Evolutionary conservation across 2,329 filamentous ascomycete genomes (phyloP).

Genomic region (Conoideocrella luteorostrata): DNA sequence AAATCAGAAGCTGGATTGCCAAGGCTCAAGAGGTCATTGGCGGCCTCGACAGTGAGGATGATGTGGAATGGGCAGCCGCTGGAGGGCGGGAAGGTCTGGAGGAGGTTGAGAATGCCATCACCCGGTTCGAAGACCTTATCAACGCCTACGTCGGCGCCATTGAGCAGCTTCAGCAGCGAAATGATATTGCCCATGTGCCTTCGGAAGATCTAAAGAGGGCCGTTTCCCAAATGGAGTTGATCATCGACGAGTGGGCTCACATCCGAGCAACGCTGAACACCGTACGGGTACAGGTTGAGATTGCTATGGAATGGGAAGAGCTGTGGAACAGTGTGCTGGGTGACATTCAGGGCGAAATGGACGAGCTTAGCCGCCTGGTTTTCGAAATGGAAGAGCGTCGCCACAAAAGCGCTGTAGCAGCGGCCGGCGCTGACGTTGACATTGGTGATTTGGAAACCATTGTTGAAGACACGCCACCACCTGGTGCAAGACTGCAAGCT

Average conservation of each 20-base stretch:
- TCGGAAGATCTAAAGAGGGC: conserved; percentile 65
- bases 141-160: conserved; percentile 93
- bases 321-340: conserved; percentile 90
- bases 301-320: conserved; percentile 99
- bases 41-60: conserved; percentile 88
- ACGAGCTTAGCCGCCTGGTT: conserved; percentile 70
- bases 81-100: conserved; percentile 77
- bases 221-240: conserved; percentile 83
- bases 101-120: conserved; percentile 67
- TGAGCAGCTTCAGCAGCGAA: conserved; percentile 75
- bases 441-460: conserved; percentile 90
- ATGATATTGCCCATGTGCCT: conserved; percentile 67
- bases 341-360: conserved; percentile 84
- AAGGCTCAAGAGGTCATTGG: conserved; percentile 86
- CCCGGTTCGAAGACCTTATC: conserved; percentile 80
- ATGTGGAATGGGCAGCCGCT: conserved; percentile 92
- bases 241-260: conserved; percentile 75
- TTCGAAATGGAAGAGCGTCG: conserved; percentile 98
- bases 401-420: conserved; percentile 68
- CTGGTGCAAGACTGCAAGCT: conserved; percentile 42
- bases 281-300: conserved; percentile 86
- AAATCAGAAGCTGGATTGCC: conserved; percentile 89
- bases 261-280: conserved; percentile 71
- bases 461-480: conserved; percentile 73
- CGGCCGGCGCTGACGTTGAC: conserved; percentile 60